Conservation (phyloP, 2,329 filamentous ascomycete species). For the Aureobasidium namibiae region DNA sequence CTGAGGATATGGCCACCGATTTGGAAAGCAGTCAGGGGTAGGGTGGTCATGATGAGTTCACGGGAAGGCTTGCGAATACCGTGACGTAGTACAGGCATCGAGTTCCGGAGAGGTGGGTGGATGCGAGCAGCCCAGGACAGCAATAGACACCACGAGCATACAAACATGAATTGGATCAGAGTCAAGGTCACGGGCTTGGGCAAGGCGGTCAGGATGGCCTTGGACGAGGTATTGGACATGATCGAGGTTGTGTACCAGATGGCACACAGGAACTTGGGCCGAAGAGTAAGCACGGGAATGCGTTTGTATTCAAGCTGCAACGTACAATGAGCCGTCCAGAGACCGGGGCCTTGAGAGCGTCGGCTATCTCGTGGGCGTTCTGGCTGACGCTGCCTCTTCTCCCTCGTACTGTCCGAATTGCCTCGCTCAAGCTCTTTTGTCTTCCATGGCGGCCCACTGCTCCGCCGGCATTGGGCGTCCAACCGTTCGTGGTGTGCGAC, state of each 20-base stretch:
- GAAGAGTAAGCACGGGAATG: constrained; percentile 22
- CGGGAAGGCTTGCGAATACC: constrained; percentile 73
- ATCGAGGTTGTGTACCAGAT: constrained; percentile 95
- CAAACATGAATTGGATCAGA: constrained; percentile 86
- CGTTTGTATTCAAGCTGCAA: constrained; percentile 13
- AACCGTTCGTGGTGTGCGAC: constrained; percentile 14
- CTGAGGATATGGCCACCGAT: constrained; percentile 89
- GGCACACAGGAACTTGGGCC: constrained; percentile 66
- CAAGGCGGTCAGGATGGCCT: constrained; percentile 88
- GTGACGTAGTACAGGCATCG: constrained; percentile 71
- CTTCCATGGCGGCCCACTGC: constrained; percentile 49
- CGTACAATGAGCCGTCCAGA: constrained; percentile 80
- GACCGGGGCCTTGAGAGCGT: constrained; percentile 81
- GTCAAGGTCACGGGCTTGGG: constrained; percentile 87
- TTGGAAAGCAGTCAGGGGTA: constrained; percentile 90
- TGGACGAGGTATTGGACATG: constrained; percentile 94
- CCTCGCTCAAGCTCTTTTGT: constrained; percentile 83
- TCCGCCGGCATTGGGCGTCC: constrained; percentile 24
- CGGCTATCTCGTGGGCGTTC: constrained; percentile 87
- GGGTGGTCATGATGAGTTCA: constrained; percentile 75
- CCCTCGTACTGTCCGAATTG: constrained; percentile 72
- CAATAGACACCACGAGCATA: constrained; percentile 77
- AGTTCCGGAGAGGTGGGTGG: constrained; percentile 61
- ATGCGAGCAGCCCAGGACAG: constrained; percentile 66
- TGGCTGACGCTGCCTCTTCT: constrained; percentile 80